phyloP scores from a whole-genome alignment of 495 filamentous ascomycete genomes.

The Thermothielavioides terrestris region DNA sequence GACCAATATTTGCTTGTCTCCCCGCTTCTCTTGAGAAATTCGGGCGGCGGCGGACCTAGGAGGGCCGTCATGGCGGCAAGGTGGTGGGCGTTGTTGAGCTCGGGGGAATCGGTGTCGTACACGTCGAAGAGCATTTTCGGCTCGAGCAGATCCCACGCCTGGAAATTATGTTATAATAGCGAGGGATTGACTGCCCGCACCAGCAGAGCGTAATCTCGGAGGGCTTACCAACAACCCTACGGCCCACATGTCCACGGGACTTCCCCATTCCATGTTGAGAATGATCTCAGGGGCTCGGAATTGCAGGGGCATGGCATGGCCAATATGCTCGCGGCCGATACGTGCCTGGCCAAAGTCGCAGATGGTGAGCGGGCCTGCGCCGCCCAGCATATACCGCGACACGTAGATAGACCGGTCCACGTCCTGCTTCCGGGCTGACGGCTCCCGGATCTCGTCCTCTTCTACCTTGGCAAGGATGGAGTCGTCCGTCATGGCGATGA shows the following conservation, averaged over 20 bases:
- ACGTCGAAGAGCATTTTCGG: background rate
- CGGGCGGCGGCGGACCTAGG: background rate
- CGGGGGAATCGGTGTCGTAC: background rate
- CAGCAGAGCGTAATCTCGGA: background rate
- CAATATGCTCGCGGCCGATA: background rate
- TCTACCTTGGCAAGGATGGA: background rate
- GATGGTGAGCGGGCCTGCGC: background rate
- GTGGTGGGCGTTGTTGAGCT: background rate
- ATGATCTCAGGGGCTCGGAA: background rate
- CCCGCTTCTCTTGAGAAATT: background rate
- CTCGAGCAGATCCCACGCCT: background rate
- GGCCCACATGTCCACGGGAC: background rate
- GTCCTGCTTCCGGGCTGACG: background rate
- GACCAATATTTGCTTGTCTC: background rate
- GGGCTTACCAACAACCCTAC: background rate
- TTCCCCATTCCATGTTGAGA: background rate
- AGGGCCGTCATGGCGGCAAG: background rate
- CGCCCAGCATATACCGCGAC: background rate
- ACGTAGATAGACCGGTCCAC: background rate
- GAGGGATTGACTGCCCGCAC: background rate
- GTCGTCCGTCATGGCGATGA: background rate
- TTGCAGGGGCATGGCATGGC: background rate
- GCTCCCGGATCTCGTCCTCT: background rate
- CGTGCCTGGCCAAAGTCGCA: background rate
- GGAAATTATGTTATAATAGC: background rate